These are phyloP conservation scores for Trichosphaerium sp. DNA, from an alignment of 78 protist species.

Conservation along the genomic window DNA sequence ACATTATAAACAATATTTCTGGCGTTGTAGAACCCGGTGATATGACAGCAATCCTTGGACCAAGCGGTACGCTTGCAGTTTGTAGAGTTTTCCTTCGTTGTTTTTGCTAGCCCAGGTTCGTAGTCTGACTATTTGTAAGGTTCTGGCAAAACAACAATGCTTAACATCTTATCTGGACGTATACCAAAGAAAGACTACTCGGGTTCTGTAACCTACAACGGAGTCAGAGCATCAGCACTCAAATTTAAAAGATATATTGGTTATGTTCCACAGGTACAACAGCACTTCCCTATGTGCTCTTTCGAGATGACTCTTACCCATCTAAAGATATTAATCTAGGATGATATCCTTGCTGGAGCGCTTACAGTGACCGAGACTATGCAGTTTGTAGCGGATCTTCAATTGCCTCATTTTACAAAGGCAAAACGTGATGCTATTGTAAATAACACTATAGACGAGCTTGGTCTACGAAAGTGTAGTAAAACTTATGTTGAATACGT, in stretches of 20 bases:
- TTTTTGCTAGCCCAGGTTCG: too few species aligned
- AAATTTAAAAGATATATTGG: constrained; percentile 13
- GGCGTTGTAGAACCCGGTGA: constrained; percentile 39
- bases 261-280: constrained; percentile 21
- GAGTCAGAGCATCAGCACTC: background rate
- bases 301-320: too few species aligned
- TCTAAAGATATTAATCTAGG: too few species aligned
- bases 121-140: too few species aligned
- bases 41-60: constrained; percentile 45
- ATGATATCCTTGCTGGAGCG: too few species aligned
- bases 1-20: too few species aligned
- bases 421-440: constrained; percentile 7
- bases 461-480: constrained; percentile 16
- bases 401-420: constrained; percentile 4
- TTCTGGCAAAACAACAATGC: constrained; percentile 7
- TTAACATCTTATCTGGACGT: constrained; percentile 5
- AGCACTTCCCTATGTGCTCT: constrained; percentile 13
- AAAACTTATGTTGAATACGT: constrained; percentile 17
- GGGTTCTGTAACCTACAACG: constrained; percentile 10
- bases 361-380: constrained; percentile 39
- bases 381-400: constrained; percentile 9
- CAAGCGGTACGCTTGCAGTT: too few species aligned
- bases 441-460: constrained; percentile 6
- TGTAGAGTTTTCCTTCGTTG: too few species aligned
- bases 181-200: background rate